A percentile compares a stretch with the other conserved stretches of the same genome.
These are phyloP conservation scores for Neurospora sp. DNA, from an alignment of 495 filamentous ascomycete species.

Conservation along the genomic window DNA sequence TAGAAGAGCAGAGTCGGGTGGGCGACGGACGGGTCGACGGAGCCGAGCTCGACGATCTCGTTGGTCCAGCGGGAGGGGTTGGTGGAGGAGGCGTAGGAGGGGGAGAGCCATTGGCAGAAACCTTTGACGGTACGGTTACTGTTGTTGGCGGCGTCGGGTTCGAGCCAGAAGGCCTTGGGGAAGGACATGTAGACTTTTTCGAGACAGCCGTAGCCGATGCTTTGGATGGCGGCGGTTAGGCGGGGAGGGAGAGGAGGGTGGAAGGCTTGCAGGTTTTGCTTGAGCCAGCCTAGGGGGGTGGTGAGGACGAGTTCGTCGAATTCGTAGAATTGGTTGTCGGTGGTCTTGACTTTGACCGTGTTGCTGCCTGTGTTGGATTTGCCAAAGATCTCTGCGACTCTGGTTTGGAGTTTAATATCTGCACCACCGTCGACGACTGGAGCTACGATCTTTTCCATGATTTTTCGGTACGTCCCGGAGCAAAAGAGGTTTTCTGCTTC, in stretches of 20 bases:
- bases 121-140: constrained; percentile 26
- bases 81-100: constrained; percentile 45
- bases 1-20: constrained; percentile 94
- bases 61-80: constrained; percentile 67
- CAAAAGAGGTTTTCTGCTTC: constrained; percentile 74
- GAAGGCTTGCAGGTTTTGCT: constrained; percentile 63
- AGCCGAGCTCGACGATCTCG: constrained; percentile 68
- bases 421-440: constrained; percentile 48
- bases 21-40: constrained; percentile 45
- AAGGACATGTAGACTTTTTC: constrained; percentile 94
- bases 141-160: constrained; percentile 1
- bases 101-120: constrained; percentile 64
- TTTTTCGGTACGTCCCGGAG: constrained; percentile 71
- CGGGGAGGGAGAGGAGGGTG: constrained; percentile 55
- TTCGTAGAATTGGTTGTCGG: constrained; percentile 36
- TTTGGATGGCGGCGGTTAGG: constrained; percentile 60
- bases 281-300: constrained; percentile 80
- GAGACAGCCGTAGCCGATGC: constrained; percentile 75
- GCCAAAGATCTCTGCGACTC: constrained; percentile 32
- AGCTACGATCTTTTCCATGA: constrained; percentile 58
- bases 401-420: constrained; percentile 46
- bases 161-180: constrained; percentile 52
- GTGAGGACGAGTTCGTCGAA: constrained; percentile 88
- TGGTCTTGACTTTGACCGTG: constrained; percentile 44
- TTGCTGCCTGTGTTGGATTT: constrained; percentile 32